Evolutionary conservation across 768 basidiomycete species (phyloP).

Genomic region (Serpula lacrymans): DNA sequence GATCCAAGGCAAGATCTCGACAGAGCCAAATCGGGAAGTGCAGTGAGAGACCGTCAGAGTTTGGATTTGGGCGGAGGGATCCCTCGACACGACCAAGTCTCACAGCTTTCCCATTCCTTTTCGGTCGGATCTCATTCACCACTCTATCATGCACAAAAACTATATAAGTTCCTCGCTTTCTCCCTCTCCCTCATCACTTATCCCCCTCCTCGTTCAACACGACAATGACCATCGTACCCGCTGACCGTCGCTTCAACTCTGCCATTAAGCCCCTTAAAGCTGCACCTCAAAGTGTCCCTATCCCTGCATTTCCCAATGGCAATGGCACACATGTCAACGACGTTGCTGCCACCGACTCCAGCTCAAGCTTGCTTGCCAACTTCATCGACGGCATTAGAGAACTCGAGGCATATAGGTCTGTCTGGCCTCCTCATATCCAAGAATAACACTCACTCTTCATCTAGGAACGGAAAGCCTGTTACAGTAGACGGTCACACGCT

Average conservation of each 20-base stretch:
- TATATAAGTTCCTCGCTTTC: background rate
- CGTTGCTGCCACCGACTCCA: background rate
- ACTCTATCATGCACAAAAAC: constrained; percentile 11
- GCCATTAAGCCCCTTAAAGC: too few species aligned
- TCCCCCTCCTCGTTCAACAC: too few species aligned
- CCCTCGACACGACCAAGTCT: constrained; percentile 15
- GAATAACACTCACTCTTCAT: constrained; percentile 4
- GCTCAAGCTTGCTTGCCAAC: constrained; percentile 41
- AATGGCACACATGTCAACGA: background rate
- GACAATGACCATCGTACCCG: background rate
- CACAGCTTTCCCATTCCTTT: constrained; percentile 13
- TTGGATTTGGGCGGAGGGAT: too few species aligned
- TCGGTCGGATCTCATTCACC: constrained; percentile 12
- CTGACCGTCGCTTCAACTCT: too few species aligned
- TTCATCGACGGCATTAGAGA: constrained; percentile 62
- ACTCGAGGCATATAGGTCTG: constrained; percentile 62
- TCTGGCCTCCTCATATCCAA: constrained; percentile 2
- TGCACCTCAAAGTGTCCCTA: background rate
- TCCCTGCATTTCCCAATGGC: background rate
- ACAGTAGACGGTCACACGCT: constrained; percentile 67
- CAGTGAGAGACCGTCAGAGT: too few species aligned
- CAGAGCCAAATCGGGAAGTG: too few species aligned
- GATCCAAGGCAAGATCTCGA: too few species aligned
- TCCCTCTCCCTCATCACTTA: too few species aligned
- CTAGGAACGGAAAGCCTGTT: constrained; percentile 60